A percentile compares a stretch with the other conserved stretches of the same genome.
phyloP scores from a whole-genome alignment of 2,329 filamentous ascomycete genomes.

The Talaromyces piceae region DNA sequence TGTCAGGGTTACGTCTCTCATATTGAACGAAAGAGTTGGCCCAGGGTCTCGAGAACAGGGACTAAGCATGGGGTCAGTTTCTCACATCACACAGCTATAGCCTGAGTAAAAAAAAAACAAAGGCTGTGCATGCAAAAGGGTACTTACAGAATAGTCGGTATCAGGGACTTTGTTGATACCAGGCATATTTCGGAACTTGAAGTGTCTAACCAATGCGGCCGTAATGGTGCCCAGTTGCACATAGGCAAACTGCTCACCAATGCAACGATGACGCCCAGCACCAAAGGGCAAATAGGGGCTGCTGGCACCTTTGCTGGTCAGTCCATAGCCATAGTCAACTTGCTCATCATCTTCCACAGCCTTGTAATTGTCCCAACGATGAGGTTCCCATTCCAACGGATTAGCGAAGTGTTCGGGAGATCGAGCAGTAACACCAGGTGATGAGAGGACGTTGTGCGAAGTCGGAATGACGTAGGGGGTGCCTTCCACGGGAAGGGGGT shows the following conservation, averaged over 20 bases:
- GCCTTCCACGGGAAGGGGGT: conserved; percentile 50
- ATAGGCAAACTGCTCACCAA: conserved; percentile 71
- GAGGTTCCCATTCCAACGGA: conserved; percentile 53
- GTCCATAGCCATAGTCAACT: conserved; percentile 56
- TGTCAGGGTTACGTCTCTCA: conserved; percentile 44
- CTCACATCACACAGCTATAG: too few species aligned
- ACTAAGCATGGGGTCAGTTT: too few species aligned
- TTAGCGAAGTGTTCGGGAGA: conserved; percentile 56
- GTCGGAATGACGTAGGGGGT: conserved; percentile 66
- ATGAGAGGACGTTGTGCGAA: conserved; percentile 69
- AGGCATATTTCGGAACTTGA: conserved; percentile 53
- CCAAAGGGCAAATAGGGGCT: conserved; percentile 65
- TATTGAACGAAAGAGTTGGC: conserved; percentile 66
- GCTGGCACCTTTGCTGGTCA: conserved; percentile 52
- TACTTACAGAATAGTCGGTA: conserved; percentile 56
- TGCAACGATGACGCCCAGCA: conserved; percentile 64
- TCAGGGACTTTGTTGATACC: conserved; percentile 50
- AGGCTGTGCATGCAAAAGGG: neutral
- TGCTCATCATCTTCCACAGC: conserved; percentile 44
- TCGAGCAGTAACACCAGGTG: conserved; percentile 61
- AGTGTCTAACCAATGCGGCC: conserved; percentile 52
- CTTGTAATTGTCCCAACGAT: conserved; percentile 48
- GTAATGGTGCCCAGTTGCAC: conserved; percentile 61
- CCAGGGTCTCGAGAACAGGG: conserved; percentile 65
- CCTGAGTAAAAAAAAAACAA: too few species aligned